Conservation (phyloP, 177 flowering plant species). For the Vitis hybrid region DNA sequence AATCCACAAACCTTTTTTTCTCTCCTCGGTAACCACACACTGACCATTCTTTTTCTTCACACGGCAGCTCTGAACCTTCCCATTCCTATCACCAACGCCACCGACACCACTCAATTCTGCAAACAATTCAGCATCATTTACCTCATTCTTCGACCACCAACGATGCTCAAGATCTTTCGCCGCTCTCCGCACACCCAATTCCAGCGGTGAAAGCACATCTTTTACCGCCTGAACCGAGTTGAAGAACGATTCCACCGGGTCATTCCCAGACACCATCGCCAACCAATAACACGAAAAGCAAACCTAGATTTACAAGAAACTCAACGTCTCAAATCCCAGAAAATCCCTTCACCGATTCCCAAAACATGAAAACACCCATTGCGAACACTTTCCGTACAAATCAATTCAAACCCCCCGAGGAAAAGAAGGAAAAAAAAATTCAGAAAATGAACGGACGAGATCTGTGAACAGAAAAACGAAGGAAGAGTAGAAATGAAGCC, state of each 20-base stretch:
- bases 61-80: constrained; percentile 25
- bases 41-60: constrained; percentile 39
- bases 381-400: not conserved
- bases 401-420: not conserved
- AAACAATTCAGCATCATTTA: constrained; percentile 17
- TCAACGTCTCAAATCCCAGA: constrained; percentile 11
- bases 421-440: not conserved
- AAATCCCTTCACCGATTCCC: constrained; percentile 10
- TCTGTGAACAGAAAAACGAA: not conserved
- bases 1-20: constrained; percentile 41
- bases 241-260: constrained; percentile 71
- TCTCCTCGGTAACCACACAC: constrained; percentile 45
- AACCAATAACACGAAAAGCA: not conserved
- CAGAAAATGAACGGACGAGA: not conserved
- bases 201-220: constrained; percentile 63
- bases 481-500: no score
- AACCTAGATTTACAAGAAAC: not conserved
- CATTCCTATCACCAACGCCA: constrained; percentile 7
- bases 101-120: constrained; percentile 15
- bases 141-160: constrained; percentile 30
- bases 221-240: constrained; percentile 68
- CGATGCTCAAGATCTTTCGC: constrained; percentile 66
- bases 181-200: constrained; percentile 58
- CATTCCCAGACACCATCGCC: constrained; percentile 68
- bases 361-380: not conserved